Base-by-base conservation (phyloP, 305 asterid species). In the Solanum hybrid region DNA sequence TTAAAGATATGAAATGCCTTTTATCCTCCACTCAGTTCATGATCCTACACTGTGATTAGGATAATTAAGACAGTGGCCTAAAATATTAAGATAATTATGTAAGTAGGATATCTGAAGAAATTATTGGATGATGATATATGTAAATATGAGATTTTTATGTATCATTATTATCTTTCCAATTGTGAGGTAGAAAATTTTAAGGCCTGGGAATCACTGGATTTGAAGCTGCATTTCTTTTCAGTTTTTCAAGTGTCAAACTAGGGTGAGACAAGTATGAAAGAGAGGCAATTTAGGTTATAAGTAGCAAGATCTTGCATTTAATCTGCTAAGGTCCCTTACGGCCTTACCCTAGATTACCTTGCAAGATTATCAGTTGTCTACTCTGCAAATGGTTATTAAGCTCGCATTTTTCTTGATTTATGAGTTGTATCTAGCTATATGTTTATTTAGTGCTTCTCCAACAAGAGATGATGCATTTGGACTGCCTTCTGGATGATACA, bases 61-160 rank as follows among this genome's bases (percentile, higher is more conserved):
- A 82, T 84, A 84, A 51, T 57, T 51, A 29, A 34, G 45, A 20
- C 22, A 84, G 45, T 39, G 51, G 5, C 15, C 51, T 39, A 39
- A 39, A 39, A 39, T 39, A 39, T 39, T 39, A 39, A 39, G 51
- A 39, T 39, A 39, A 39, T 39, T 39, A 39, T 39, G 51, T 39
- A 39, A 39, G 51, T 84, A 31, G 45, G 88, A 51, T 45, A 45
- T 79, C 27, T 79, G 51, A 45, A 5, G 38, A 29, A 45, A 83
- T 83, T 29, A 83, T 27, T 83, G 87, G 87, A 83, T 45, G 72
- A 83, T 27, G 87, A 26, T 61, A 83, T 83, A 83, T 83, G 87
- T 45, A 41, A 83, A 41, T 83, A 27, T 45, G 27, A 29, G 20
- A 27, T 41, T 27, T 84, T 84, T 72, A 14, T 29, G 20, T 45